Conservation (phyloP, 2,329 filamentous ascomycete species). For the Ophiostoma ulmi region DNA sequence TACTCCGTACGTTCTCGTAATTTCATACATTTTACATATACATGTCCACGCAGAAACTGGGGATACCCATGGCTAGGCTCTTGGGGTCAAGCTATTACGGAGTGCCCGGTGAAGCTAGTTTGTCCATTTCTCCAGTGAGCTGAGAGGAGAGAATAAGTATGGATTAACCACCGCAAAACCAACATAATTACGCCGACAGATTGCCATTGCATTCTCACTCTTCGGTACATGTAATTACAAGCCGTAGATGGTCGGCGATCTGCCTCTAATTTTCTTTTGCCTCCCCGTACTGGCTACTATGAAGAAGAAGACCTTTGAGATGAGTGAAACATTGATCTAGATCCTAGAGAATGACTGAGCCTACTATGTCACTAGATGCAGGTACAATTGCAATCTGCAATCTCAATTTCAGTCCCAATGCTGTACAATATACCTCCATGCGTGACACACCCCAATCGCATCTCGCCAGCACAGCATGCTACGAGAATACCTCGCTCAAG, state of each 20-base stretch:
- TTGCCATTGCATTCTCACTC: background rate
- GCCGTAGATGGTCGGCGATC: background rate
- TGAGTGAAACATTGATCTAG: slow-evolving; percentile 1
- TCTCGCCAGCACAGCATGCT: background rate
- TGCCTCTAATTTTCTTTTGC: background rate
- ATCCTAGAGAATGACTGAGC: background rate
- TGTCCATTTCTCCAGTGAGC: slow-evolving; percentile 11
- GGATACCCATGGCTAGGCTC: slow-evolving; percentile 13
- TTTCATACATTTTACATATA: background rate
- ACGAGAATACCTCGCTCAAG: background rate
- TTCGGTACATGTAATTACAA: background rate
- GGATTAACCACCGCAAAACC: background rate
- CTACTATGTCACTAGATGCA: background rate
- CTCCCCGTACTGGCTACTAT: background rate
- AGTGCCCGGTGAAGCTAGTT: slow-evolving; percentile 7
- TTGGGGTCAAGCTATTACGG: slow-evolving; percentile 14
- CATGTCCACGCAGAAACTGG: slow-evolving; percentile 5
- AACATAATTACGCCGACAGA: background rate
- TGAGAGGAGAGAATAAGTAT: background rate
- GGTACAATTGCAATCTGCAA: background rate
- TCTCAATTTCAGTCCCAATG: background rate
- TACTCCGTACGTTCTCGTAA: background rate
- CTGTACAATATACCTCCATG: background rate
- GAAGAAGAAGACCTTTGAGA: background rate
- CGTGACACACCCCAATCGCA: slow-evolving; percentile 1